Conservation (phyloP, 1,284 basidiomycete species). For the Trametes sp. region DNA sequence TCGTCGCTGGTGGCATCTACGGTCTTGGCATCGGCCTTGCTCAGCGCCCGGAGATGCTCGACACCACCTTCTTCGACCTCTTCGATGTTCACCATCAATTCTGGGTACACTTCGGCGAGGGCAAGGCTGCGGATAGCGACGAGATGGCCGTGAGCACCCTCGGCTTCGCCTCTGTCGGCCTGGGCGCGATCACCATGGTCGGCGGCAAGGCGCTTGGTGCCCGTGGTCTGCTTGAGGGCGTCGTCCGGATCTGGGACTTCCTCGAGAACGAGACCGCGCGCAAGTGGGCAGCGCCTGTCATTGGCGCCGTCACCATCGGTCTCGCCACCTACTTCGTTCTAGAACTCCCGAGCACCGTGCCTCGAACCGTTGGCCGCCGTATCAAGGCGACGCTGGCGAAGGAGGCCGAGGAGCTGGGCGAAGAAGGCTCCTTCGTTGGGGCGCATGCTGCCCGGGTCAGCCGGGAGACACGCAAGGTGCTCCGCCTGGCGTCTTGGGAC, state of each 20-base stretch:
- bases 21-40: slow-evolving; percentile 81
- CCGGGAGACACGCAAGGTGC: slow-evolving; percentile 93
- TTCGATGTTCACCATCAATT: slow-evolving; percentile 90
- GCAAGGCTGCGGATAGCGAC: slow-evolving; percentile 49
- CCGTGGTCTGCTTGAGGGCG: slow-evolving; percentile 79
- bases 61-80: slow-evolving; percentile 82
- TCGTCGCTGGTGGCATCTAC: slow-evolving; percentile 76
- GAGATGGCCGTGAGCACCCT: slow-evolving; percentile 71
- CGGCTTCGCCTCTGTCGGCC: slow-evolving; percentile 76
- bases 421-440: slow-evolving; percentile 67
- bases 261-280: slow-evolving; percentile 84
- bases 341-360: slow-evolving; percentile 91
- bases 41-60: slow-evolving; percentile 72
- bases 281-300: slow-evolving; percentile 88
- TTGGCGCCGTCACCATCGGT: slow-evolving; percentile 82
- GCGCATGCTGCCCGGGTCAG: slow-evolving; percentile 77
- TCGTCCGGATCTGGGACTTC: slow-evolving; percentile 79
- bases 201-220: slow-evolving; percentile 83
- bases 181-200: slow-evolving; percentile 91
- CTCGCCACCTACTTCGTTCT: slow-evolving; percentile 85
- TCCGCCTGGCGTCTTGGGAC: slow-evolving; percentile 94
- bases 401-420: slow-evolving; percentile 47
- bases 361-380: slow-evolving; percentile 89
- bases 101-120: slow-evolving; percentile 67
- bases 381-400: slow-evolving; percentile 67